Conservation (phyloP, 2,329 filamentous ascomycete genomes). For the Paraphoma sp. region DNA sequence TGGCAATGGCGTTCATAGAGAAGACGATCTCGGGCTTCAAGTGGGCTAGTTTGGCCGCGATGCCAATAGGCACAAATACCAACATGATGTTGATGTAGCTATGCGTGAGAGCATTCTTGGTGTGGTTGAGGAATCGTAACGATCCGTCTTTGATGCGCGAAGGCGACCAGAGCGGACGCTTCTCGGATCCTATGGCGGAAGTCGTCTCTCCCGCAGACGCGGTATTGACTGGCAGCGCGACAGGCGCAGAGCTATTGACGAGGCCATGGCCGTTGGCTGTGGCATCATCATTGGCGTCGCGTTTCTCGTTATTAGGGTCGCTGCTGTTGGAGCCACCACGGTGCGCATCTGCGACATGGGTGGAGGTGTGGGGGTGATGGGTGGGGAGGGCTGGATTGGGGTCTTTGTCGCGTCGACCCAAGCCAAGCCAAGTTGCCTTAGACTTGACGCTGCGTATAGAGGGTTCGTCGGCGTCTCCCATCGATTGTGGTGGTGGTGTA, state of each 20-base stretch:
- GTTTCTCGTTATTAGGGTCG: conserved; percentile 31
- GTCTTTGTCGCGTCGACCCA: conserved; percentile 47
- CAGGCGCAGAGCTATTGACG: conserved; percentile 33
- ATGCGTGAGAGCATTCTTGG: conserved; percentile 68
- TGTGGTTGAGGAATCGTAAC: conserved; percentile 60
- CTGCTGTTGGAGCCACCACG: conserved; percentile 21
- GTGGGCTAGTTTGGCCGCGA: conserved; percentile 62
- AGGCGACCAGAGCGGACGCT: conserved; percentile 52
- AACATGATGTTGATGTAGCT: conserved; percentile 81
- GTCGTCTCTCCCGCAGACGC: conserved; percentile 58
- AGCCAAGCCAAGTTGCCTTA: conserved; percentile 55
- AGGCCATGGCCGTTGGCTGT: conserved; percentile 29
- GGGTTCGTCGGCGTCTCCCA: conserved; percentile 63
- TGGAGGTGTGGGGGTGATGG: conserved; percentile 26
- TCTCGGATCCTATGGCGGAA: conserved; percentile 58
- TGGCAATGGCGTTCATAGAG: conserved; percentile 59
- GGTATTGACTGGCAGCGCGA: conserved; percentile 54
- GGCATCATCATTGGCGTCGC: conserved; percentile 7
- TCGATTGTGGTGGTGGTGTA: conserved; percentile 48
- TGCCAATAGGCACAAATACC: conserved; percentile 80
- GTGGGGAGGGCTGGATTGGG: conserved; percentile 39
- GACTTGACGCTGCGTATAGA: conserved; percentile 60
- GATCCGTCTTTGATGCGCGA: conserved; percentile 59
- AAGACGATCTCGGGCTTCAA: conserved; percentile 55
- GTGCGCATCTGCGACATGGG: conserved; percentile 16